phyloP scores from a whole-genome alignment of 768 basidiomycete genomes.

The Crepidotus variabilis region DNA sequence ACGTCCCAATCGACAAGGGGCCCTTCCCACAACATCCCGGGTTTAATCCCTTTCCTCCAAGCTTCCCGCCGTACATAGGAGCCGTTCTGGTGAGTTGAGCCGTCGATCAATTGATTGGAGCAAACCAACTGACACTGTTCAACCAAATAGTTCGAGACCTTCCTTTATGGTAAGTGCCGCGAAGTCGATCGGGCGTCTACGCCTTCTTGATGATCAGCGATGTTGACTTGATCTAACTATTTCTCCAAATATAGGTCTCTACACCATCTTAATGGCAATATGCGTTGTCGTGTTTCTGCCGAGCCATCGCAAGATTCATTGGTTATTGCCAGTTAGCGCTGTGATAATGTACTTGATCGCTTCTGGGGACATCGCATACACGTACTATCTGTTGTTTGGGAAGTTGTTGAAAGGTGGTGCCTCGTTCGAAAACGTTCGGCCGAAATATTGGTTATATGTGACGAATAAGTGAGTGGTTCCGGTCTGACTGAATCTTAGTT shows the following conservation, averaged over 20 bases:
- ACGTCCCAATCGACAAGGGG: not conserved
- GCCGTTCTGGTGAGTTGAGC: constrained; percentile 17
- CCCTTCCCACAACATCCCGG: constrained; percentile 2
- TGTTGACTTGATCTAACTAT: not conserved
- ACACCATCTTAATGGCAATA: constrained; percentile 31
- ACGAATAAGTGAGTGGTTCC: constrained; percentile 31
- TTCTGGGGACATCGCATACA: constrained; percentile 29
- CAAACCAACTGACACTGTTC: not conserved
- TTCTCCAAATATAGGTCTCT: constrained; percentile 24
- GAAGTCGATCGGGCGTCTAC: not conserved
- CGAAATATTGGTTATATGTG: constrained; percentile 33
- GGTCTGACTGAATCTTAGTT: not conserved
- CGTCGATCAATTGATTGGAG: not conserved
- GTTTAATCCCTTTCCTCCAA: constrained; percentile 13
- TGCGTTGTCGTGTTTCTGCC: constrained; percentile 30
- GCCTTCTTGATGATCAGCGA: not conserved
- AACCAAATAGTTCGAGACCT: constrained; percentile 20
- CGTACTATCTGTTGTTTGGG: constrained; percentile 26
- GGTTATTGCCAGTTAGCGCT: constrained; percentile 26
- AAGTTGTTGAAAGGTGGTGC: constrained; percentile 17
- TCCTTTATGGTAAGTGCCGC: constrained; percentile 20
- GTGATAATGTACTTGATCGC: constrained; percentile 33
- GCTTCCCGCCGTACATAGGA: constrained; percentile 19
- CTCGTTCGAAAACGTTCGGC: constrained; percentile 19
- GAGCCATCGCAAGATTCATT: constrained; percentile 20